A percentile compares a stretch with the other conserved stretches of the same genome.
phyloP scores from a whole-genome alignment of 164 flowering plant genomes.

The Cinnamomum micranthum region DNA sequence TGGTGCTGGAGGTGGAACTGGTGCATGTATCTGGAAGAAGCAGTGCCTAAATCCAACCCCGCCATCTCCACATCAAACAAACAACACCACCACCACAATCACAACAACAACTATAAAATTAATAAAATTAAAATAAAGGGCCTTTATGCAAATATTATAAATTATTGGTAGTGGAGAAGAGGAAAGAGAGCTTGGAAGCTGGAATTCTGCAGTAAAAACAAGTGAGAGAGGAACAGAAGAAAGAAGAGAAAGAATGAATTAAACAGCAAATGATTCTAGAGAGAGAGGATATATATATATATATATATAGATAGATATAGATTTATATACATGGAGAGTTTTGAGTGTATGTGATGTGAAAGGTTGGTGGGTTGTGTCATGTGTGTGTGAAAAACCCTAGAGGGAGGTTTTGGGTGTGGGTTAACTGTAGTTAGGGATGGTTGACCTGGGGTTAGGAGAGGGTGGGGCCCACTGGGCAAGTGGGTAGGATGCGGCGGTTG shows the following conservation, averaged over 20 bases:
- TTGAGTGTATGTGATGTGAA: too few species aligned
- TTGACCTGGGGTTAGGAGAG: not conserved
- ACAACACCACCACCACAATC: not conserved
- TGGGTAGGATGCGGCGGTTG: constrained; percentile 15
- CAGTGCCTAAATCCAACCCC: constrained; percentile 76
- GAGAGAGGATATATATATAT: too few species aligned
- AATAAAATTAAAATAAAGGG: not conserved
- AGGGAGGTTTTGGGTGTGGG: not conserved
- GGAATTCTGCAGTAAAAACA: not conserved
- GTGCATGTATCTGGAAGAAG: constrained; percentile 45
- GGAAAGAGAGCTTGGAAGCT: not conserved
- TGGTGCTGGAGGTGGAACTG: constrained; percentile 26
- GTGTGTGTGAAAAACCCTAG: not conserved
- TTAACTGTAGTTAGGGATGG: constrained; percentile 3
- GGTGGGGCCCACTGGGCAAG: constrained; percentile 13
- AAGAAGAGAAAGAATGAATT: too few species aligned
- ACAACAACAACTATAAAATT: too few species aligned
- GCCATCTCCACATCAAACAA: constrained; percentile 45
- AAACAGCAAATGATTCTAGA: too few species aligned
- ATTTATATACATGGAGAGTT: too few species aligned
- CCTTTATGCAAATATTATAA: not conserved
- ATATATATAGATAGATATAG: too few species aligned
- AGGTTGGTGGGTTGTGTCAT: too few species aligned
- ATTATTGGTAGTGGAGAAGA: not conserved
- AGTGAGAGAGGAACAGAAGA: not conserved